Percentiles rank a stretch among this genome's conserved stretches.
phyloP scores from a whole-genome alignment of 1,284 basidiomycete species.

The Papiliotrema terrestris region DNA sequence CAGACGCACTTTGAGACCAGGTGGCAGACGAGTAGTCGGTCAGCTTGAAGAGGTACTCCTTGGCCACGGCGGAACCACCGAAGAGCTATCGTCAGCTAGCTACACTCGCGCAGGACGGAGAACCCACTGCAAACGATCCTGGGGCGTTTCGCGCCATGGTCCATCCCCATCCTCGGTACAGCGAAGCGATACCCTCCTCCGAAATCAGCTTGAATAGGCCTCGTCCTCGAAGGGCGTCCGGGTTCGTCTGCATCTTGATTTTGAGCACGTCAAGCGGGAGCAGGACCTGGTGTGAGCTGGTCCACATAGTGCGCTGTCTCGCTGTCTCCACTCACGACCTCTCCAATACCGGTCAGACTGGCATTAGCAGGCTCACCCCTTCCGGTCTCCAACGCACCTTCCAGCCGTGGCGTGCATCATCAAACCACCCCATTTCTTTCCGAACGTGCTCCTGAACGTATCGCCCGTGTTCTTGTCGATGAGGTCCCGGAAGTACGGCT shows the following conservation, averaged over 20 bases:
- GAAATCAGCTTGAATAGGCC: constrained; percentile 84
- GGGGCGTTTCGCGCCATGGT: constrained; percentile 97
- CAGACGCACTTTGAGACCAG: constrained; percentile 74
- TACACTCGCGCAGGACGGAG: not conserved
- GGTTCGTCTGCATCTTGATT: constrained; percentile 97
- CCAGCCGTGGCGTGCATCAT: constrained; percentile 95
- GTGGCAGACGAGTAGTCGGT: constrained; percentile 88
- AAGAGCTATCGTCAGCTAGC: constrained; percentile 63
- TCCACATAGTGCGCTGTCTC: not conserved
- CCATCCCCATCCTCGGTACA: constrained; percentile 99
- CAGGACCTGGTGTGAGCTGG: constrained; percentile 55
- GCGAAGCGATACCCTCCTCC: constrained; percentile 79
- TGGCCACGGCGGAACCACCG: constrained; percentile 89
- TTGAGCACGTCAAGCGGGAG: constrained; percentile 94
- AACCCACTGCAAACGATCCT: constrained; percentile 83
- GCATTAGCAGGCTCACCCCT: not conserved
- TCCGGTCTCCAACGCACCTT: constrained; percentile 56
- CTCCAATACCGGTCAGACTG: constrained; percentile 91
- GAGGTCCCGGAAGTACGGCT: constrained; percentile 95
- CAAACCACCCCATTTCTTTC: constrained; percentile 93
- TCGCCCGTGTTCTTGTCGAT: constrained; percentile 73
- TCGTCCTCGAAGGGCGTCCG: constrained; percentile 89
- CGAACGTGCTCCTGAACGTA: constrained; percentile 76
- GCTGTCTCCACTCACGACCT: constrained; percentile 67
- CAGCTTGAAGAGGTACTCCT: constrained; percentile 88